These are phyloP conservation scores for Citrus reticulata DNA, from an alignment of 345 rosid genomes.

Conservation along the genomic window DNA sequence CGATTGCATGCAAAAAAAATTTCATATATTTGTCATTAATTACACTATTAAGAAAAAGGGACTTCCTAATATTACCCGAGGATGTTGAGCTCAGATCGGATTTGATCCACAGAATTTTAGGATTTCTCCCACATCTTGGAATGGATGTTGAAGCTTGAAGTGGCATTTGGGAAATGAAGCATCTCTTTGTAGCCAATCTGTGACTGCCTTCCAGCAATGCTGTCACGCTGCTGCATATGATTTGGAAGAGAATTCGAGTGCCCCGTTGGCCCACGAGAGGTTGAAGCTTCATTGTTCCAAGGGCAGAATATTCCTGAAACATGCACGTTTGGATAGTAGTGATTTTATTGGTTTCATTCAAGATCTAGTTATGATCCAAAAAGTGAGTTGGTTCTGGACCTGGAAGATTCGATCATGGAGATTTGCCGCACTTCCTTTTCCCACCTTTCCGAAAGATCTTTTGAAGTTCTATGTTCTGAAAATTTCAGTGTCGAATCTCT, in stretches of 20 bases:
- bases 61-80: too few relatives aligned
- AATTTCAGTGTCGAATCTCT: constrained; percentile 8
- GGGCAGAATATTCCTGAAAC: not conserved
- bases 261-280: not conserved
- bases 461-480: not conserved
- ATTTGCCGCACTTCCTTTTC: constrained; percentile 3
- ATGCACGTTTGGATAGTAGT: not conserved
- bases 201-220: not conserved
- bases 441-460: constrained; percentile 15
- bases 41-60: too few relatives aligned
- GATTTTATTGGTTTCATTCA: not conserved
- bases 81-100: too few relatives aligned
- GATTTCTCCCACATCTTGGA: not conserved
- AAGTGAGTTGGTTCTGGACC: not conserved
- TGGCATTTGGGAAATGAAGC: not conserved
- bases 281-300: not conserved
- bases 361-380: not conserved
- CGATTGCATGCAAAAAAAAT: too few relatives aligned
- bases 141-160: not conserved
- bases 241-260: not conserved
- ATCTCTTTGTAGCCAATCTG: not conserved
- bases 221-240: not conserved
- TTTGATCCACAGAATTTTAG: not conserved
- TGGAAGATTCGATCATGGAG: not conserved
- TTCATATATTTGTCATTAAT: too few relatives aligned